A percentile compares a stretch with the other conserved stretches of the same genome.
These are phyloP conservation scores for Juglanconis oblonga DNA, from an alignment of 2,329 filamentous ascomycete genomes.

Conservation along the genomic window DNA sequence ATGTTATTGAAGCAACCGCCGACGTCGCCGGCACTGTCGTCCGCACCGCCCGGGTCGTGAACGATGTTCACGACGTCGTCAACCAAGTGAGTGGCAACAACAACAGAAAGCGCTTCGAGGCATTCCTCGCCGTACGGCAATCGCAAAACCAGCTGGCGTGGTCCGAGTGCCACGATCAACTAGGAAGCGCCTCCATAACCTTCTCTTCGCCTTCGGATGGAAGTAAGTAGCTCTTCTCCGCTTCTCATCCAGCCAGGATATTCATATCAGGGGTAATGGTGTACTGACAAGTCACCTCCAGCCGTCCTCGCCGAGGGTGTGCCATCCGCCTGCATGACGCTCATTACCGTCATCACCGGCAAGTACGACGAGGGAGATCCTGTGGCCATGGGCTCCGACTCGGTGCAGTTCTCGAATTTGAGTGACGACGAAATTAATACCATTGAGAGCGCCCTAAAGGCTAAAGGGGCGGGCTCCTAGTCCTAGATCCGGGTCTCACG, in stretches of 20 bases:
- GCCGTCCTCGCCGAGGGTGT: constrained; percentile 12
- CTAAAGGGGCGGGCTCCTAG: no score
- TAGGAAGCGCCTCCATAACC: constrained; percentile 2
- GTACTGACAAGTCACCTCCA: not conserved
- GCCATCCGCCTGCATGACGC: constrained; percentile 13
- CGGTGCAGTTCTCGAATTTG: constrained; percentile 15
- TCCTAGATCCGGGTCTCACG: no score
- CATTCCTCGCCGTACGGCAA: not conserved
- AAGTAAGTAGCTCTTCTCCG: no score
- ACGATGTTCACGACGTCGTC: no score
- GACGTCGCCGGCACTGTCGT: not conserved
- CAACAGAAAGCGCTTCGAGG: no score
- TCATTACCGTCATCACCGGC: constrained; percentile 13
- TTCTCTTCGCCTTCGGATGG: constrained; percentile 11
- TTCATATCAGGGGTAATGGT: not conserved
- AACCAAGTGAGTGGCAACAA: no score
- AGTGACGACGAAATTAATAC: no score
- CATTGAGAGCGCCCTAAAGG: no score
- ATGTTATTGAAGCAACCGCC: not conserved
- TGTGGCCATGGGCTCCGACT: constrained; percentile 11
- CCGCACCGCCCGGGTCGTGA: not conserved
- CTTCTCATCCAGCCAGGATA: not conserved
- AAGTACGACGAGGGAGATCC: constrained; percentile 12
- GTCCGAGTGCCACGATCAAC: constrained; percentile 12
- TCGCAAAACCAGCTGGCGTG: constrained; percentile 13